Base-by-base conservation (phyloP, 2,329 filamentous ascomycete genomes). In the Lachnellula subtilissima region DNA sequence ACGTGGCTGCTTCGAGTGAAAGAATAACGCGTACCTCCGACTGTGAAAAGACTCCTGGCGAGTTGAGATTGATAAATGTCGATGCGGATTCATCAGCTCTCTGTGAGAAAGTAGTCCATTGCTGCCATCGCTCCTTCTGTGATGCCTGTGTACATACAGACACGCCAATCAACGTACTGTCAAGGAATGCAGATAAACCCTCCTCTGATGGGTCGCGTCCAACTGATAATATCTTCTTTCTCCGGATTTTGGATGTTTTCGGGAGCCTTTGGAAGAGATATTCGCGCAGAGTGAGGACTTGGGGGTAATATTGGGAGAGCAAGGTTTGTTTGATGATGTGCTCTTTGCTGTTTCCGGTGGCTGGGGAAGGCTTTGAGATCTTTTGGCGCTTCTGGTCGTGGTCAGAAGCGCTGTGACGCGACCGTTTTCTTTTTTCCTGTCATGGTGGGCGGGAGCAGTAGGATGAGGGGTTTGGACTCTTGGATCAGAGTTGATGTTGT, bases 221-320 rank as follows among this genome's bases (percentile, higher is more conserved):
- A 22, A 83, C 59, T 4, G 70, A 71, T 2, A 74, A 67, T 48
- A 87, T 78, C 64, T 84, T 86, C 66, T 76, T 82, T 32, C 80
- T 75, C 47, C 84, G 75, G 53, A 85, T 69, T 53, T 79, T 87
- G 5, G 89, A 93, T 11, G 82, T 78, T n/a, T 71, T 62, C 0
- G 89, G 87, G 11, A 95, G 78, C 57, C 77, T 81, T 19, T 76
- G 75, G 48, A 92, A 74, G 40, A 92, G 74, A 73, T 90, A 89
- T 56, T 87, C 78, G 64, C 90, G 84, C 55, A 96, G 75, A 0
- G 85, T 85, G 54, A 83, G 71, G 12, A 91, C 79, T 48, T 78
- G 72, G 7, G 78, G 73, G 72, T 91, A 96, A 72, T 86, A 88
- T 59, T 81, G 79, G 47, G 77, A 78, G 55, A 96, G 76, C 36